Base-by-base conservation (phyloP, 2,329 filamentous ascomycete species). In the Sphaerulina vaccinii region DNA sequence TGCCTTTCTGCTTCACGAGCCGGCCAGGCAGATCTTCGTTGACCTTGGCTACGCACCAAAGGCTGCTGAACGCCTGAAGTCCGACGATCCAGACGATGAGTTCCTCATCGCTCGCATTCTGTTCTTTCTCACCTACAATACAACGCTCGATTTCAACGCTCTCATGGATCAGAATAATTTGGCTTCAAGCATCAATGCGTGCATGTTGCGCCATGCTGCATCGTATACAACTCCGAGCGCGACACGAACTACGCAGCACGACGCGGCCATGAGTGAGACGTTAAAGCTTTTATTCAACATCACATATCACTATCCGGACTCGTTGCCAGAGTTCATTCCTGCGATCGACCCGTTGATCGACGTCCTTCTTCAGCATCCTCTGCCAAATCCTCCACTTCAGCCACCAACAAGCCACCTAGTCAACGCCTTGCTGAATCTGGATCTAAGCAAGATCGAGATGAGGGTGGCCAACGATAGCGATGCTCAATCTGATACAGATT, bases 201-300 rank as follows among this genome's bases (percentile, higher is more conserved):
- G 90, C 65, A 75, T 96, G 29, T 71, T 75, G 35, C 83, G 85
- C 3, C 91, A 96, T 71, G 60, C 65, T 2, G 62, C 59, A 49
- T 49, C 42, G 15, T 60, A 60, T 44, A 81, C 81, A 5, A 80
- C 78, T 55, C 71, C 74, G 35, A 59, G 54, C 1, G 46, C 59
- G 5, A 46, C 45, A 29, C 58, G 45, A 7, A 55, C 70, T 60
- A 79, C 81, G 0, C 87, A 91, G 79, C 83, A 87, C 58, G 83
- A 87, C 52, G 83, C 92, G 82, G 90, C 91, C 0, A 77, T 97
- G 32, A 79, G 78, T 7, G 92, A 97, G 69, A 92, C 87, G 0
- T 74, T 93, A 43, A 96, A 95, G 65, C 78, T 97, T 35, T 73
- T 95, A 45, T 97, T 95, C 77, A 96, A 96, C 69, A 77, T 96